phyloP scores from a whole-genome alignment of 352 stramenopile species.

The Pythium volutum region DNA sequence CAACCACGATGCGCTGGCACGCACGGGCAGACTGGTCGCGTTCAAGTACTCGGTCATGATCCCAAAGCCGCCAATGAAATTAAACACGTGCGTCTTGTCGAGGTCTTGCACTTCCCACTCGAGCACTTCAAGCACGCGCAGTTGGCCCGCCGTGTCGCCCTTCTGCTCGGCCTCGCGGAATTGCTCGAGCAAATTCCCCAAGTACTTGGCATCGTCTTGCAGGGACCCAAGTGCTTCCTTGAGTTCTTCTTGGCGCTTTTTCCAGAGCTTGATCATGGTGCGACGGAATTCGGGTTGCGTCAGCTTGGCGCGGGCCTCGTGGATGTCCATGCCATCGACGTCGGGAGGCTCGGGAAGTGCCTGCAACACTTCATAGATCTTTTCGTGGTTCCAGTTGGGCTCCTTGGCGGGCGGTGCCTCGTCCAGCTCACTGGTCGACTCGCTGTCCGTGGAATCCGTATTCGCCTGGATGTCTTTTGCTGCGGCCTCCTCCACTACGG shows the following conservation, averaged over 20 bases:
- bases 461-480: conserved; percentile 10
- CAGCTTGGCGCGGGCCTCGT: conserved; percentile 68
- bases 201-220: conserved; percentile 78
- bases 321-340: conserved; percentile 75
- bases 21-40: conserved; percentile 58
- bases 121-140: conserved; percentile 61
- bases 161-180: conserved; percentile 58
- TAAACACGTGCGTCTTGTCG: conserved; percentile 86
- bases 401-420: conserved; percentile 36
- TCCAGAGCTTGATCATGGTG: conserved; percentile 78
- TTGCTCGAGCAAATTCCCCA: conserved; percentile 70
- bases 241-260: conserved; percentile 73
- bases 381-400: conserved; percentile 82
- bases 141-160: conserved; percentile 39
- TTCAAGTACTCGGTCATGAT: conserved; percentile 73
- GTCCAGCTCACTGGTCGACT: conserved; percentile 17
- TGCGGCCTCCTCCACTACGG: conserved; percentile 22
- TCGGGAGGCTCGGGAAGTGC: conserved; percentile 70
- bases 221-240: conserved; percentile 77
- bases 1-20: conserved; percentile 61
- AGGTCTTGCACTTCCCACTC: conserved; percentile 88
- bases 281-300: conserved; percentile 65
- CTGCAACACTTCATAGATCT: conserved; percentile 80
- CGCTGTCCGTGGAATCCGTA: not conserved
- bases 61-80: conserved; percentile 80